Percentiles rank a stretch among this genome's conserved stretches.
Evolutionary conservation across 2,329 filamentous ascomycete genomes (phyloP).

Genomic region (Echinosphaeria canescens): DNA sequence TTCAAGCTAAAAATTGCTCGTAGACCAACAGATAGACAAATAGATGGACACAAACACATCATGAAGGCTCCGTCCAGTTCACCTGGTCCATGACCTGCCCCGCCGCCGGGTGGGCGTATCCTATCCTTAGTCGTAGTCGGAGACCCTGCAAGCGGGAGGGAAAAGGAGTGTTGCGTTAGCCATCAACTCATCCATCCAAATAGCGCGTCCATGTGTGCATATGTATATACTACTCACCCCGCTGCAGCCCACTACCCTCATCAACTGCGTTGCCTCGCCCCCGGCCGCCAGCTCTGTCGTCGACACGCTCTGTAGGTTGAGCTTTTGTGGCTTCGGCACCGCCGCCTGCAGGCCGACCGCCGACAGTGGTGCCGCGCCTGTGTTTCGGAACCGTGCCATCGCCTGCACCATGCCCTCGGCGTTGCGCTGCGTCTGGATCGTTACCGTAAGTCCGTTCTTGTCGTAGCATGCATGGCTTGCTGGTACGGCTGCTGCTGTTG

Average conservation of each 20-base stretch:
- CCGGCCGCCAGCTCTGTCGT: constrained; percentile 55
- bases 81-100: constrained; percentile 74
- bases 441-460: constrained; percentile 66
- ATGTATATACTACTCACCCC: constrained; percentile 45
- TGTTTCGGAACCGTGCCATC: constrained; percentile 66
- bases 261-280: constrained; percentile 70
- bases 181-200: background rate
- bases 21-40: no score
- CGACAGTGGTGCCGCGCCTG: constrained; percentile 39
- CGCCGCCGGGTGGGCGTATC: constrained; percentile 48
- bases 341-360: constrained; percentile 78
- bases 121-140: constrained; percentile 67
- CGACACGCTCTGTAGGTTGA: constrained; percentile 82
- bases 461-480: constrained; percentile 55
- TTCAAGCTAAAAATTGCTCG: no score
- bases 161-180: no score
- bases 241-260: constrained; percentile 69
- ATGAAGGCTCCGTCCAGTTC: constrained; percentile 70
- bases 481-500: no score
- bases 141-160: constrained; percentile 42
- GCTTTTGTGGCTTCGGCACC: constrained; percentile 87
- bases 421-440: constrained; percentile 67
- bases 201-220: background rate
- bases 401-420: constrained; percentile 63
- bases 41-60: no score